Evolutionary conservation across 345 rosid genomes (phyloP).

Genomic region (Sonneratia alba): DNA sequence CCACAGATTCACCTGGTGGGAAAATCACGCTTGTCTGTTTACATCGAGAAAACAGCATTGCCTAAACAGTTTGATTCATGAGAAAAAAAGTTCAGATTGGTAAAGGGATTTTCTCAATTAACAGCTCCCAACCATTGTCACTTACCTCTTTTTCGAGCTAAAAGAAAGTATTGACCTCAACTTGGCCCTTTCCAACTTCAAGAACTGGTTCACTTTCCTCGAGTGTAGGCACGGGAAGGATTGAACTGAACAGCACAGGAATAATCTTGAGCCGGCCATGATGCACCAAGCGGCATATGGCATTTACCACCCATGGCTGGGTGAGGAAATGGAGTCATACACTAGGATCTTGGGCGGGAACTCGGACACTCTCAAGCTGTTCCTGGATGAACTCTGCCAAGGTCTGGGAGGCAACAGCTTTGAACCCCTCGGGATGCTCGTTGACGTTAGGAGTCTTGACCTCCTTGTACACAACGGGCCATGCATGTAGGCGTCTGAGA

Average conservation of each 20-base stretch:
- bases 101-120: no score
- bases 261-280: constrained; percentile 1
- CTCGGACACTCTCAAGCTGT: not conserved
- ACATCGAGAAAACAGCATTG: no score
- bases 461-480: constrained; percentile 14
- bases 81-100: no score
- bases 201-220: constrained; percentile 7
- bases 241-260: not conserved
- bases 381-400: constrained; percentile 10
- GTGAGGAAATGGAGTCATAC: constrained; percentile 26
- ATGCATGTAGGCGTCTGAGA: constrained; percentile 19
- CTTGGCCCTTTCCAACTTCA: constrained; percentile 5
- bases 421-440: not conserved
- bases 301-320: constrained; percentile 17
- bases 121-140: not conserved
- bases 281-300: constrained; percentile 9
- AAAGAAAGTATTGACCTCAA: constrained; percentile 8
- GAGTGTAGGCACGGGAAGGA: not conserved
- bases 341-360: constrained; percentile 14
- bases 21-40: no score
- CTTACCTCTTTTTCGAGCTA: constrained; percentile 13
- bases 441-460: constrained; percentile 3
- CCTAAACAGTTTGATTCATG: no score
- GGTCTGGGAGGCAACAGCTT: not conserved
- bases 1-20: no score